Evolutionary conservation across 2,329 filamentous ascomycete genomes (phyloP), one percentile per base, ranked within the genome.

Genomic region (Clonostachys chloroleuca): DNA sequence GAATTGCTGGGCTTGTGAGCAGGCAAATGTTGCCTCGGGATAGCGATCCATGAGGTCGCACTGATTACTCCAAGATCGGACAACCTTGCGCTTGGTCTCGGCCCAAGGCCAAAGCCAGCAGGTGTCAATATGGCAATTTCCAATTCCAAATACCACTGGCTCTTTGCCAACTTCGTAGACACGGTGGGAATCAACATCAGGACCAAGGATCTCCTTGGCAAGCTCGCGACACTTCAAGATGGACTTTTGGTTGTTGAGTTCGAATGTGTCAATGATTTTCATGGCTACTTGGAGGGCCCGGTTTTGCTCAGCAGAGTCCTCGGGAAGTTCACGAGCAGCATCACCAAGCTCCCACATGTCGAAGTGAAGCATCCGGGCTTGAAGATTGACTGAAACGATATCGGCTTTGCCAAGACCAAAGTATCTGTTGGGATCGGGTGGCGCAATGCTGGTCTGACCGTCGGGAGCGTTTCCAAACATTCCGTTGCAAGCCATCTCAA

Each of bases 41-140:
- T 97, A 99, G 34, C 89, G 82, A 51, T 99, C 94, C 78, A 99
- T 90, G 57, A 99, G 73, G 59, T 96, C 87, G 66, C 92, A 96
- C 66, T 99, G 94, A 63, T 90, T 97, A 2, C 90, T 92, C 94
- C 94, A 99, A 10, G 92, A 96, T 42, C 94, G 83, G 17, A 87
- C 92, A 33, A 97, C 87, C 73, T 99, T 99, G 59, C 94, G 87
- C 71, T 95, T 96, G 1, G 94, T 97, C 73, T 99, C 94, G 10
- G 87, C 94, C 81, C 91, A 99, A 0, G 94, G 94, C 94, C 94
- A 99, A 35, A 99, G 77, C 94, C 94, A 99, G 68, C 92, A 96
- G 30, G 87, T 95, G 68, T 97, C 94, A 55, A 99, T 99, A 66
- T 99, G 94, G 57, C 94, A 99, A 65, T 99, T 90, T 1, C 94